Evolutionary conservation across 306 rosid genomes (phyloP), one percentile per base, ranked within the genome.

Genomic region (Glycine soja): DNA sequence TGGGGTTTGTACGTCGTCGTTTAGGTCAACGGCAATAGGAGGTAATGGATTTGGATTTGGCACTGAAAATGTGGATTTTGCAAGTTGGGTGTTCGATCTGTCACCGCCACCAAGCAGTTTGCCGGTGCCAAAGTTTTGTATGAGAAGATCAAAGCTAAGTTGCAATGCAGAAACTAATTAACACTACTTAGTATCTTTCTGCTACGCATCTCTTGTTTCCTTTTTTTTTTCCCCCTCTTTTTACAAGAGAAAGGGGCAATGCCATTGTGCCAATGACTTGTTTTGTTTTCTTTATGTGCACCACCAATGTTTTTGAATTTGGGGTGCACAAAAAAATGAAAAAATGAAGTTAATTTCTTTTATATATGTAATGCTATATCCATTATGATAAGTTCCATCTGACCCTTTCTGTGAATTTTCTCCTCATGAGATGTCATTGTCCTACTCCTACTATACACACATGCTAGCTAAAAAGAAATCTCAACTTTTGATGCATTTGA

Each of bases 41-140:
- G 86, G 24, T 15, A 5, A 10, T 4, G 30, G 30, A 24, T 24
- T 24, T 24, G 30, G 30, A 24, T 24, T 24, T 24, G 30, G 30
- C 30, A 1, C 30, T 2, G 85, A 50, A 36, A 77, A 83, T 8
- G 16, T 36, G 32, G 71, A 40, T 40, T 66, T 14, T n/a, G 8
- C 91, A 6, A 86, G 72, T 70, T 85, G 84, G 42, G 86, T 85
- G 67, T 89, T 88, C 67, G 70, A 83, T 73, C 76, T 88, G 46
- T 84, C 97, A 36, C 97, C 97, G 1, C 97, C 92, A 11, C 97
- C 97, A 18, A 93, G 97, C 56, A 91, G 96, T 73, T 79, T 93
- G 88, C 97, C 97, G 7, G 77, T 93, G 50, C 97, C 97, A 24
- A 91, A 78, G 81, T 91, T 93, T 80, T 87, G 89, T 18, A 5